phyloP scores from a whole-genome alignment of 306 rosid species.

The Canavalia ensiformis region DNA sequence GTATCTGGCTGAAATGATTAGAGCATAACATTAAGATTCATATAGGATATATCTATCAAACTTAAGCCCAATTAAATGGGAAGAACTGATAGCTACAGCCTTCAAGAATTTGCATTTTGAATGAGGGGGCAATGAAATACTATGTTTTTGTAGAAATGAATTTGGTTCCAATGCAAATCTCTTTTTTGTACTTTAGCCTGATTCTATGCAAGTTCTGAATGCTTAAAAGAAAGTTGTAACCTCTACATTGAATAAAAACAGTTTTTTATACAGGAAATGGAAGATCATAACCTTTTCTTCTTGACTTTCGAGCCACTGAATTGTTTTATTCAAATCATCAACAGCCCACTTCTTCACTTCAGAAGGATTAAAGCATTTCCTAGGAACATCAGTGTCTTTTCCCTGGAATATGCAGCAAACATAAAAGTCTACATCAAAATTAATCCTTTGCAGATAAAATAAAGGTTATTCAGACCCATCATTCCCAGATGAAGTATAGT shows the following conservation, averaged over 20 bases:
- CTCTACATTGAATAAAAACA: slow-evolving; percentile 33
- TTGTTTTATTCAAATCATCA: slow-evolving; percentile 74
- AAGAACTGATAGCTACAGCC: slow-evolving; percentile 38
- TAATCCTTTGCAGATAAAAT: not conserved
- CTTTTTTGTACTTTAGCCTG: not conserved
- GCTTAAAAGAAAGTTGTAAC: slow-evolving; percentile 16
- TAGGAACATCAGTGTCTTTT: slow-evolving; percentile 48
- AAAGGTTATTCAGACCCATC: slow-evolving; percentile 27
- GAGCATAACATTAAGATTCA: slow-evolving; percentile 39
- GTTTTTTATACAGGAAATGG: not conserved
- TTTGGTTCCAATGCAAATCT: slow-evolving; percentile 26
- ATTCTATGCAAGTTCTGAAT: slow-evolving; percentile 15
- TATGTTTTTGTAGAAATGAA: not conserved
- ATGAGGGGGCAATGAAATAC: slow-evolving; percentile 26
- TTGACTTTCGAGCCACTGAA: slow-evolving; percentile 92
- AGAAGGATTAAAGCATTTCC: slow-evolving; percentile 65
- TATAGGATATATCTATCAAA: slow-evolving; percentile 14
- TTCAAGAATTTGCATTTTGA: slow-evolving; percentile 32
- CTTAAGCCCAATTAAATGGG: slow-evolving; percentile 41
- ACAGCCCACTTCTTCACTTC: slow-evolving; percentile 84
- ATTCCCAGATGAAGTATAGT: slow-evolving; percentile 28
- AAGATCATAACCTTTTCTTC: slow-evolving; percentile 83
- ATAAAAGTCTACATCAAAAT: slow-evolving; percentile 30
- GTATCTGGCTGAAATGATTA: slow-evolving; percentile 81
- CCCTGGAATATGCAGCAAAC: slow-evolving; percentile 56